Evolutionary conservation across 352 stramenopile genomes (phyloP), one percentile per base, ranked within the genome.

Genomic region (Globisporangium paddicum): DNA sequence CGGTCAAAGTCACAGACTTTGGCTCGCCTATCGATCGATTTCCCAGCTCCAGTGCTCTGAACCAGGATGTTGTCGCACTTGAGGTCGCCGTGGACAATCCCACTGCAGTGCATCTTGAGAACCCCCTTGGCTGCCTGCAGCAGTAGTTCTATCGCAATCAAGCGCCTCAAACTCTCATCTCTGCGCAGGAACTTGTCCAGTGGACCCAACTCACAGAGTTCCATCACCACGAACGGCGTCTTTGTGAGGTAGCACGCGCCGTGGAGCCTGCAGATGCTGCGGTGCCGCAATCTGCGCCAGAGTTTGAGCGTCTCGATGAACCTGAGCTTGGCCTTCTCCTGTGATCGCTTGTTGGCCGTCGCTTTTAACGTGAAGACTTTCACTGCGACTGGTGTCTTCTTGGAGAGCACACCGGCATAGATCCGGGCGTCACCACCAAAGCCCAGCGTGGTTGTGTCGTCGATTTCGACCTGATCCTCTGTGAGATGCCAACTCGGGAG

Each of bases 21-120:
- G 4, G 47, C 54, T 10, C 26, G 5, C 25, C 44, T 34, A 14
- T 21, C 10, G 26, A 3, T 25, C 14, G 46, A 13, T 34, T 52
- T 52, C 46, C 16, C 46, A 52, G 13, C 26, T 6, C 23, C 23
- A 32, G 5, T 9, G 19, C 25, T 50, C 19, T 42, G 37, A 6
- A 70, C 7, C 1, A 73, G 49, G 8, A 73, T 63, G 25, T 70
- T 73, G 66, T 21, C 66, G 55, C 18, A 69, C 19, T 56, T 56
- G 21, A 64, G 70, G 6, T 66, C 69, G 16, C 69, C 69, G 23
- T 72, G 52, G n/a, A 59, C 52, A 19, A 58, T 25, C 16, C 52
- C 35, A 21, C 34, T 55, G 30, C n/a, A 42, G n/a, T 55, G 30
- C 48, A 44, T 55, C 48, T 40, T 44, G 10, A 55, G 28, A 32